phyloP scores from a whole-genome alignment of 164 flowering plant species.

The Akebia trifoliata region DNA sequence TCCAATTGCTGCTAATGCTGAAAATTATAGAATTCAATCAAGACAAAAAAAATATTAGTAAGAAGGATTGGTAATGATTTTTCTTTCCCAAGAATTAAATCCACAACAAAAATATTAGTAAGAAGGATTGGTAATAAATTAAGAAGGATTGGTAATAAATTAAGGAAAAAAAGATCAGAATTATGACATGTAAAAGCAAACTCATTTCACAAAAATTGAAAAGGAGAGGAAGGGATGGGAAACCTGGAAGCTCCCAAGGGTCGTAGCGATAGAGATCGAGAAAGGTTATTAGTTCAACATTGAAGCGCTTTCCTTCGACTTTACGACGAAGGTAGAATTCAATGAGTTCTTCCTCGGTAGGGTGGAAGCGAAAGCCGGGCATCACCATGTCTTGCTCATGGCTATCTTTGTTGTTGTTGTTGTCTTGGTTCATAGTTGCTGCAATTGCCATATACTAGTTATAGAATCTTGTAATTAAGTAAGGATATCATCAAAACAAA shows the following conservation, averaged over 20 bases:
- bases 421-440: conserved; percentile 22
- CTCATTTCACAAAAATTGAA: too few species aligned
- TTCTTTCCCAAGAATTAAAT: too few species aligned
- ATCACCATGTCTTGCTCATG: conserved; percentile 85
- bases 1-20: conserved; percentile 95
- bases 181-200: too few species aligned
- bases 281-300: conserved; percentile 88
- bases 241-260: conserved; percentile 99
- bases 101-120: too few species aligned
- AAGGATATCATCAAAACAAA: not conserved
- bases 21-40: not conserved
- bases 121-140: not conserved
- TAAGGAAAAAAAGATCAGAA: too few species aligned
- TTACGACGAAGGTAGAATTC: conserved; percentile 98
- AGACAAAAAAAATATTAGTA: too few species aligned
- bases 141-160: too few species aligned
- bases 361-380: conserved; percentile 99
- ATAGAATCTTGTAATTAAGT: not conserved
- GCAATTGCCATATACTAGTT: conserved; percentile 44
- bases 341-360: conserved; percentile 95
- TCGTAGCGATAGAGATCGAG: conserved; percentile 94
- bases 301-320: conserved; percentile 92
- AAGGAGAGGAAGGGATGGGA: not conserved
- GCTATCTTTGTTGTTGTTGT: conserved; percentile 36
- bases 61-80: not conserved